Base-by-base conservation (phyloP, 192 early-diverging fungal genomes). In the Coemansia aciculifera region DNA sequence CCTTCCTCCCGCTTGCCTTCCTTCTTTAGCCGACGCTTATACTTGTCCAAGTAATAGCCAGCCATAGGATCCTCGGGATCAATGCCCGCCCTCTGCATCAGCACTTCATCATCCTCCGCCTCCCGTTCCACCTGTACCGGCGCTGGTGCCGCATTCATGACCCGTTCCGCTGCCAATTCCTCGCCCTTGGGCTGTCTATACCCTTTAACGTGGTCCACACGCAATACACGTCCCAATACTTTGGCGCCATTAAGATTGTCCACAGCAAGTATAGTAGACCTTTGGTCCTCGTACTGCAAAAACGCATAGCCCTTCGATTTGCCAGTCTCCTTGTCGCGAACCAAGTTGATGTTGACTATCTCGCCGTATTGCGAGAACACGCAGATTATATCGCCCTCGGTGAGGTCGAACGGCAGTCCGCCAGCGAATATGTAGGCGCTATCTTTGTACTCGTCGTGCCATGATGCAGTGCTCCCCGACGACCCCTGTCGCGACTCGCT, bases 291-390 rank as follows among this genome's bases (percentile, higher is more conserved):
- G 79, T 95, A 98, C 68, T 93, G 91, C 19, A 98, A 64, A 71
- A 98, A 98, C 6, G 85, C 89, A 79, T 87, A 96, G 5, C 96
- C 96, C 56, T 89, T 91, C 46, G 89, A 87, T 69, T 91, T 90
- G 24, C 95, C 95, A 2, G 95, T 94, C 32, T 92, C 86, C 73
- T 91, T 89, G 77, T 98, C 92, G 23, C 95, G 84, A 36, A 94
- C 89, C 43, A 96, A 80, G 62, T 95, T 92, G 60, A 98, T 81
- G 69, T 96, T 91, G n/a, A 95, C 85, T 6, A 96, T 81, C 68
- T 98, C 96, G 40, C 96, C 96, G 77, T 67, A 83, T 87, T 99
- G 97, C 29, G 97, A 96, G 68, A 99, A 94, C 36, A 97, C 87
- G 69, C 90, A 89, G 38, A 99, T 90, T 51, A 97, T 68, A 74